A percentile compares a stretch with the other conserved stretches of the same genome.
phyloP scores from a whole-genome alignment of 129 eudicot species.

The Lactuca saligna region DNA sequence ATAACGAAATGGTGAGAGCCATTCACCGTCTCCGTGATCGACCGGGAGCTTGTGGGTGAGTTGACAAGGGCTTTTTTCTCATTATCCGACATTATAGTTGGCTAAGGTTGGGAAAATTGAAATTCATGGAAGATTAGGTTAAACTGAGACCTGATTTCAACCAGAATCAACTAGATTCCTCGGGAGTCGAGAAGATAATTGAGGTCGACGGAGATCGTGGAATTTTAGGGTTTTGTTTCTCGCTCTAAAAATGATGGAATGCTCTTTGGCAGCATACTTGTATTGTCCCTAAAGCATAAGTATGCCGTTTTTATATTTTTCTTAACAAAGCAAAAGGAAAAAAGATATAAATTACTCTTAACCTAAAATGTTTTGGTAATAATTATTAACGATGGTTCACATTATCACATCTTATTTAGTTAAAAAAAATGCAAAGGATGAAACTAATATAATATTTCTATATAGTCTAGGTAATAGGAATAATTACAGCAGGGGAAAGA shows the following conservation, averaged over 20 bases:
- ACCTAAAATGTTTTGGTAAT: too few species aligned
- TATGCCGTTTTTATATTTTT: too few species aligned
- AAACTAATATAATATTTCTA: too few species aligned
- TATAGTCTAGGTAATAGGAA: too few species aligned
- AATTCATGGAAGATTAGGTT: conserved; percentile 25
- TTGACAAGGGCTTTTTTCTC: conserved; percentile 29
- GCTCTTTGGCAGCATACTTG: background rate
- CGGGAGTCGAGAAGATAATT: conserved; percentile 1
- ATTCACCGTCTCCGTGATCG: conserved; percentile 74
- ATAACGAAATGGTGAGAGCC: conserved; percentile 81
- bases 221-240: conserved; percentile 27
- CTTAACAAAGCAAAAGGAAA: too few species aligned
- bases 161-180: conserved; percentile 8
- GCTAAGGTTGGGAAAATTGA: conserved; percentile 1
- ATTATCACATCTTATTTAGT: too few species aligned
- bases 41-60: conserved; percentile 66
- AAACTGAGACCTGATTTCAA: background rate
- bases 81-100: conserved; percentile 25
- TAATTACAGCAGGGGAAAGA: too few species aligned
- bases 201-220: background rate
- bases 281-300: too few species aligned
- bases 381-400: too few species aligned
- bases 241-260: background rate
- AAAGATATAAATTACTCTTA: too few species aligned
- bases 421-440: too few species aligned